Evolutionary conservation across 2,329 filamentous ascomycete species (phyloP), one percentile per base, ranked within the genome.

Genomic region (Fusarium cicatricum): DNA sequence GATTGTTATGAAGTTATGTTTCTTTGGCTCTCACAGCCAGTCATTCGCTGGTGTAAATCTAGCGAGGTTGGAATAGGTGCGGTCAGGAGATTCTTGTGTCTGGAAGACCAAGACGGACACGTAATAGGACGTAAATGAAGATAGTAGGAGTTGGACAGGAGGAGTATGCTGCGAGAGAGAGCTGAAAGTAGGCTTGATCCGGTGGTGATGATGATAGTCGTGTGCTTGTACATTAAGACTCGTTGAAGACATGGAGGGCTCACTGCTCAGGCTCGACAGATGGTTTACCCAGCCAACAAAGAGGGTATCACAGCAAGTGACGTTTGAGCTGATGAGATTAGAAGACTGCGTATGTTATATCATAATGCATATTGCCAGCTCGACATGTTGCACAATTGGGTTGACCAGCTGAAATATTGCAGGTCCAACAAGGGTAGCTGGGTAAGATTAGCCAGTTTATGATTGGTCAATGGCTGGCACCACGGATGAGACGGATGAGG

Each of bases 401-500:
- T 57, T 28, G 43, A 31, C 15, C 23, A 29, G n/a, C 17, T 21
- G 23, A 31, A 9, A 16, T 47, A 28, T 33, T 60, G 47, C 36
- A 60, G 21, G 34, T 44, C 50, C 50, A 56, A 42, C 46, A 43
- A 51, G 47, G 51, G 48, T 42, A 55, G 59, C 52, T 67, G 48
- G 59, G 62, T 66, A 59, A 67, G 48, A 10, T 26, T 8, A 26
- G 23, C 9, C 23, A 26, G 23, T 10, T 10, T 8, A 10, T 39
- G 19, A 23, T 37, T 49, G 50, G 42, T 44, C 17, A 43, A 26
- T 34, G 45, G 47, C 39, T 34, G 38, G 43, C 44, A 48, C 45
- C 41, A 51, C 65, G 65, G 65, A 65, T 61, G 55, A 38, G 31
- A 63, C 65, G 65, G 65, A 68, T 68, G 55, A 65, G 65, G 65